A percentile compares a stretch with the other conserved stretches of the same genome.
These are phyloP conservation scores for Trametopsis cervina DNA, from an alignment of 768 basidiomycete genomes.

Conservation along the genomic window DNA sequence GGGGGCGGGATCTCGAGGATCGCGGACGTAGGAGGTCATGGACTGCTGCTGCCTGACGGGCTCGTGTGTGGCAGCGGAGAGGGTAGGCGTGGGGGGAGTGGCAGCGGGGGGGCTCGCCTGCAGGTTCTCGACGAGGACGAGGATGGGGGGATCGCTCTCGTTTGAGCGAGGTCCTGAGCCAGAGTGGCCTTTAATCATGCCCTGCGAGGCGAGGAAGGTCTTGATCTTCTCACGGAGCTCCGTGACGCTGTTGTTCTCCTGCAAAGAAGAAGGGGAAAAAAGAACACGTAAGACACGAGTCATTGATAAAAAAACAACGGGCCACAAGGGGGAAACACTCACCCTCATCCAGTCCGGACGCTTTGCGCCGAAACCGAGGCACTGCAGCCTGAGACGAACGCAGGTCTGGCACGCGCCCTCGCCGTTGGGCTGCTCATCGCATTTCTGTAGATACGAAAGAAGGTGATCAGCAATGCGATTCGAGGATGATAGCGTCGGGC, in stretches of 20 bases:
- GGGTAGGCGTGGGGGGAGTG: slow-evolving; percentile 37
- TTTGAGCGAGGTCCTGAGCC: slow-evolving; percentile 53
- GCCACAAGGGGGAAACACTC: slow-evolving; percentile 23
- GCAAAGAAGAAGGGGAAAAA: slow-evolving; percentile 7
- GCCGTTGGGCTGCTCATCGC: slow-evolving; percentile 64
- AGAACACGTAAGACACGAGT: no score
- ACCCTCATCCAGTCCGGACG: slow-evolving; percentile 84
- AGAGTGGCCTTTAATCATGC: slow-evolving; percentile 87
- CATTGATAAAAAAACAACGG: slow-evolving; percentile 9
- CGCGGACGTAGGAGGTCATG: slow-evolving; percentile 26
- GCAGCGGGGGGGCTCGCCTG: slow-evolving; percentile 28
- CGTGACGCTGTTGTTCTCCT: slow-evolving; percentile 67
- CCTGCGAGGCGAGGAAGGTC: slow-evolving; percentile 68
- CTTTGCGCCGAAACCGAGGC: slow-evolving; percentile 80
- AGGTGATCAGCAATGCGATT: slow-evolving; percentile 16
- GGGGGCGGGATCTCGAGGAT: slow-evolving; percentile 19
- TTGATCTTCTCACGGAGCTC: slow-evolving; percentile 76
- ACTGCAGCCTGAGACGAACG: slow-evolving; percentile 72
- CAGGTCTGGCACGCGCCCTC: slow-evolving; percentile 70
- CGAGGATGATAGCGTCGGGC: slow-evolving; percentile 6
- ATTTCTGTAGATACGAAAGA: slow-evolving; percentile 51
- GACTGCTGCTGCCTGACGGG: slow-evolving; percentile 29
- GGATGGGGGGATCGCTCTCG: slow-evolving; percentile 51
- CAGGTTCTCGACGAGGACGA: slow-evolving; percentile 41
- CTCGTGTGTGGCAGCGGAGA: slow-evolving; percentile 36